Conservation (phyloP, 768 basidiomycete species). For the Hemileccinum impolitum region DNA sequence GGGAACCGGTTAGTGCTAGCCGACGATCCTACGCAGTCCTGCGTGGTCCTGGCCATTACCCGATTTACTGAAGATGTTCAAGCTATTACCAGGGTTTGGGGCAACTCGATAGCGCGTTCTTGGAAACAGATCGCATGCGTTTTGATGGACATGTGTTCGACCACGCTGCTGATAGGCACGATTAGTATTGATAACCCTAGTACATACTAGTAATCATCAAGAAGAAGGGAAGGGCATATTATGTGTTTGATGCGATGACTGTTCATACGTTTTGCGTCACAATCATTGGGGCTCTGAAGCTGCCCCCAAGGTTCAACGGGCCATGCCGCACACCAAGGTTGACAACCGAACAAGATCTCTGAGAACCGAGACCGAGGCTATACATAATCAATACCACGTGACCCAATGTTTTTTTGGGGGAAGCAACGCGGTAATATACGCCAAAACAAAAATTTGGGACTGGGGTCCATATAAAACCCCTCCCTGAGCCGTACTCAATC, state of each 20-base stretch:
- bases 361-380: constrained; percentile 1
- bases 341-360: neutral
- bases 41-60: no score
- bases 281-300: neutral
- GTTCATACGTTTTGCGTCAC: neutral
- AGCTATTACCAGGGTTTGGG: no score
- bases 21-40: no score
- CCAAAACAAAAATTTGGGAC: constrained; percentile 32
- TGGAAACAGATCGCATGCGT: neutral
- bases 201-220: constrained; percentile 7
- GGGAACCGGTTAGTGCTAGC: no score
- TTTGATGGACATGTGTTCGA: constrained; percentile 13
- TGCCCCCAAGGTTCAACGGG: neutral
- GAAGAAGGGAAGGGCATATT: neutral
- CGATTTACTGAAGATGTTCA: no score
- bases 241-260: constrained; percentile 9
- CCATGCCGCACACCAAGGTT: no score
- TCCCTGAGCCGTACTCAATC: neutral
- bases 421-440: constrained; percentile 14
- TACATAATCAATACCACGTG: constrained; percentile 32
- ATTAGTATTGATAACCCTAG: constrained; percentile 28
- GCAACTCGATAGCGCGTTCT: no score
- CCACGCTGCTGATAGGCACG: constrained; percentile 21
- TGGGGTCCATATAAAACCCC: constrained; percentile 27
- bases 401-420: constrained; percentile 29